These are phyloP conservation scores for Starmerella geochares DNA, from an alignment of 805 yeast species.

Conservation along the genomic window DNA sequence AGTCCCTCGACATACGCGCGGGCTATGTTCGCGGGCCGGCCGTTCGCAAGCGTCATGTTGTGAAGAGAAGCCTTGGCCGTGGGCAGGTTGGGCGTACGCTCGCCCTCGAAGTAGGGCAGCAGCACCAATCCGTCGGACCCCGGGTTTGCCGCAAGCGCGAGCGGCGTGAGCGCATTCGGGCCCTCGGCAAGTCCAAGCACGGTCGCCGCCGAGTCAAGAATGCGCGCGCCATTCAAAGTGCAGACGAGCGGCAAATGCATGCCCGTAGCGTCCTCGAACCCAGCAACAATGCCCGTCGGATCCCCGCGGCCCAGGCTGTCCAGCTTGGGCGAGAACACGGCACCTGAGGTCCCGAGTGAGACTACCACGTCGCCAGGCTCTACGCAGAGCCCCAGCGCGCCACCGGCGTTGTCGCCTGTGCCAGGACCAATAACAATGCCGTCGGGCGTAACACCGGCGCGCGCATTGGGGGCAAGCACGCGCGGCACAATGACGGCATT, in stretches of 20 bases:
- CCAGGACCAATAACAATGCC: slow-evolving; percentile 25
- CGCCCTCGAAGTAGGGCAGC: slow-evolving; percentile 27
- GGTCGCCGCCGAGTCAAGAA: slow-evolving; percentile 19
- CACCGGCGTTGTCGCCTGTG: slow-evolving; percentile 28
- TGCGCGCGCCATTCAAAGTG: slow-evolving; percentile 26
- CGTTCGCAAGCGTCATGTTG: slow-evolving; percentile 22
- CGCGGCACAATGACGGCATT: slow-evolving; percentile 24
- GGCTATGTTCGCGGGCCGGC: slow-evolving; percentile 20
- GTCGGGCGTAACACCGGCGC: slow-evolving; percentile 15
- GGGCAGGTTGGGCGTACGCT: slow-evolving; percentile 28
- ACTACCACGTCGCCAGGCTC: slow-evolving; percentile 24
- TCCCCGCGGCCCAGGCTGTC: slow-evolving; percentile 19
- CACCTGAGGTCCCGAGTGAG: slow-evolving; percentile 26
- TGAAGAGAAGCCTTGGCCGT: slow-evolving; percentile 23
- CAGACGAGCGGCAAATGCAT: slow-evolving; percentile 24
- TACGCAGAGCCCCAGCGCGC: slow-evolving; percentile 24
- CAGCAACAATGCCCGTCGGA: slow-evolving; percentile 25
- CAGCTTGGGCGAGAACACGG: slow-evolving; percentile 20
- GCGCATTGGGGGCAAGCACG: slow-evolving; percentile 18
- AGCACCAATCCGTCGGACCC: slow-evolving; percentile 24
- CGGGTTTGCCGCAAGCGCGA: slow-evolving; percentile 20
- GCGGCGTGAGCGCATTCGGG: slow-evolving; percentile 18
- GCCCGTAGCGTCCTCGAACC: slow-evolving; percentile 25
- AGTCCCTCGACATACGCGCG: slow-evolving; percentile 26
- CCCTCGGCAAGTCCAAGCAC: slow-evolving; percentile 12